These are phyloP conservation scores for Cyberlindnera saturnus DNA, from an alignment of 805 yeast genomes.

Conservation along the genomic window DNA sequence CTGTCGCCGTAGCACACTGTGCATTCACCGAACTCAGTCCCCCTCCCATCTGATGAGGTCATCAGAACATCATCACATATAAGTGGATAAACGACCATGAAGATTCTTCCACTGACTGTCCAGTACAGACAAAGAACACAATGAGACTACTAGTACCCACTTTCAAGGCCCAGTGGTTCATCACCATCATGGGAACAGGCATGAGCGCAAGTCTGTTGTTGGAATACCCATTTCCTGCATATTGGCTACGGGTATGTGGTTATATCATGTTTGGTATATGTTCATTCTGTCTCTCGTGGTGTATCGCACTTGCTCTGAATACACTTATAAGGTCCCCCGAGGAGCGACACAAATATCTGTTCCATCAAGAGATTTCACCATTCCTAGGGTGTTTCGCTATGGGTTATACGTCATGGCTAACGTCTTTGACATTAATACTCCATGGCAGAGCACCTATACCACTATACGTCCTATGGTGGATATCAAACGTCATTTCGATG, in stretches of 20 bases:
- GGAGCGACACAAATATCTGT: constrained; percentile 22
- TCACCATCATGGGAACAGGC: constrained; percentile 83
- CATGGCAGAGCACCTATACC: constrained; percentile 32
- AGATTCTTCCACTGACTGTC: not conserved
- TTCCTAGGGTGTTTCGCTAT: constrained; percentile 77
- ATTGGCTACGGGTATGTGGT: constrained; percentile 54
- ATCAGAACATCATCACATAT: no score
- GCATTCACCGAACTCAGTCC: no score
- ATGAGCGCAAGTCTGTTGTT: constrained; percentile 58
- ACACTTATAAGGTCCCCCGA: constrained; percentile 24
- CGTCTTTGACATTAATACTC: constrained; percentile 44
- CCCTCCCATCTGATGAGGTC: no score
- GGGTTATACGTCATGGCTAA: constrained; percentile 68
- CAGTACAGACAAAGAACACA: not conserved
- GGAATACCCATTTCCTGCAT: constrained; percentile 57
- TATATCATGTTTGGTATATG: constrained; percentile 59
- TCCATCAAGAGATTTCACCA: constrained; percentile 42
- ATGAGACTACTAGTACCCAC: not conserved
- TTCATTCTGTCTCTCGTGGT: constrained; percentile 37
- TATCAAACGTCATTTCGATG: constrained; percentile 48
- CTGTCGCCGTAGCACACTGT: no score
- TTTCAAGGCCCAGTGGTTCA: constrained; percentile 56
- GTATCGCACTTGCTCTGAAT: constrained; percentile 36
- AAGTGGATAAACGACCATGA: no score
- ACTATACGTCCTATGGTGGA: constrained; percentile 69